Base-by-base conservation (phyloP, 352 stramenopile genomes). In the Pythium pyrilobum region DNA sequence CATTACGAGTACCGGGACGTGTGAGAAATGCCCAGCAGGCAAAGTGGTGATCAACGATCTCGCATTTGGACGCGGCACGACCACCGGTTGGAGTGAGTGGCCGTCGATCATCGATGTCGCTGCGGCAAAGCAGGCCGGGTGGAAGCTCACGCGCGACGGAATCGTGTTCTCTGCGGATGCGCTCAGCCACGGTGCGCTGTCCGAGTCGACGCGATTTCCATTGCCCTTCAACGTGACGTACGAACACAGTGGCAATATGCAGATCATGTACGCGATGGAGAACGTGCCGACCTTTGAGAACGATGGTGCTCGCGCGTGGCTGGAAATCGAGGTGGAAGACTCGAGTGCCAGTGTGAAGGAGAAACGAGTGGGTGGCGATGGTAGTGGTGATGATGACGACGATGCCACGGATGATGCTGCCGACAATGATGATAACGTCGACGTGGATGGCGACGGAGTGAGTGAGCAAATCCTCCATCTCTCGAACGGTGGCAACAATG, bases 121-220 rank as follows among this genome's bases (percentile, higher is more conserved):
- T 5, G 55, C 58, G 3, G 70, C 80, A 4, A 64, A 71, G 38
- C 45, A 61, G 23, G 55, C 51, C 5, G 80, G 77, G 3, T 91
- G 80, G 80, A 87, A 84, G 56, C 62, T 91, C 11, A 85, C 77
- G 15, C 73, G 81, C 37, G 72, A 80, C 24, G 80, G 74, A 0
- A 16, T 85, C 11, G n/a, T 70, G 13, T 88, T 88, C 44, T 56
- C 53, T 16, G 13, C 52, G 4, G 48, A 56, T 13, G 9, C 42
- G 0, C 29, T 39, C 15, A n/a, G 18, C 10, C 38, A 32, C 28
- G 39, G 25, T 50, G 15, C 21, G 2, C 12, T 50, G 10, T 5
- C 20, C 21, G 67, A 57, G 27, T 27, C 54, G 66, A 72, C 15
- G 11, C 71, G 69, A 10, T 87, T 76, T 39, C 63, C 67, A 3